phyloP scores from a whole-genome alignment of 2,329 filamentous ascomycete genomes.

The Sclerotinia borealis region DNA sequence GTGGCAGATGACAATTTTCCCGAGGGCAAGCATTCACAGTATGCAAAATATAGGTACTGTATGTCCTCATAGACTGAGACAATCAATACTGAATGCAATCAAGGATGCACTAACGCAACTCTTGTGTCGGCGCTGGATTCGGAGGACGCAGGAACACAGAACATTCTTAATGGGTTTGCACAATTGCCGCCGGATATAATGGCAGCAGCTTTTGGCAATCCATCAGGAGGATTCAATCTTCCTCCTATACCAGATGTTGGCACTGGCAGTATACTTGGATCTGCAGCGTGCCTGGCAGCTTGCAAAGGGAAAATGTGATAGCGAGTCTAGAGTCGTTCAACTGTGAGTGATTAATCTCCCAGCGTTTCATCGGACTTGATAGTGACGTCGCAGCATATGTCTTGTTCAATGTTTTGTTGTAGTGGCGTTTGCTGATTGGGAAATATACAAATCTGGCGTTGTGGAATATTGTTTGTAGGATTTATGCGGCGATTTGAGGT shows the following conservation, averaged over 20 bases:
- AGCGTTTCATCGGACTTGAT: neutral
- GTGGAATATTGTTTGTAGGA: neutral
- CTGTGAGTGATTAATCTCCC: neutral
- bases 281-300: slow-evolving; percentile 34
- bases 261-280: slow-evolving; percentile 38
- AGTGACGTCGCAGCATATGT: neutral
- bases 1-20: slow-evolving; percentile 46
- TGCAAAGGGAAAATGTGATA: slow-evolving; percentile 9
- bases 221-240: slow-evolving; percentile 7
- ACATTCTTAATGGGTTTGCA: slow-evolving; percentile 41
- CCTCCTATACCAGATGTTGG: slow-evolving; percentile 34
- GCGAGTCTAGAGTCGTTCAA: neutral
- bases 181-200: slow-evolving; percentile 38
- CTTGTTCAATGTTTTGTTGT: neutral
- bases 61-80: neutral
- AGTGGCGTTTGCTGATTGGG: neutral
- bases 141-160: slow-evolving; percentile 45
- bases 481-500: neutral
- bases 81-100: neutral
- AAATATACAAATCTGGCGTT: neutral
- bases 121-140: slow-evolving; percentile 44
- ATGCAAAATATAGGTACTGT: slow-evolving; percentile 44
- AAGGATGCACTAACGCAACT: slow-evolving; percentile 43
- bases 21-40: slow-evolving; percentile 40
- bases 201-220: slow-evolving; percentile 38